Conservation (phyloP, 2,329 filamentous ascomycete genomes). For the Colletotrichum zoysiae region DNA sequence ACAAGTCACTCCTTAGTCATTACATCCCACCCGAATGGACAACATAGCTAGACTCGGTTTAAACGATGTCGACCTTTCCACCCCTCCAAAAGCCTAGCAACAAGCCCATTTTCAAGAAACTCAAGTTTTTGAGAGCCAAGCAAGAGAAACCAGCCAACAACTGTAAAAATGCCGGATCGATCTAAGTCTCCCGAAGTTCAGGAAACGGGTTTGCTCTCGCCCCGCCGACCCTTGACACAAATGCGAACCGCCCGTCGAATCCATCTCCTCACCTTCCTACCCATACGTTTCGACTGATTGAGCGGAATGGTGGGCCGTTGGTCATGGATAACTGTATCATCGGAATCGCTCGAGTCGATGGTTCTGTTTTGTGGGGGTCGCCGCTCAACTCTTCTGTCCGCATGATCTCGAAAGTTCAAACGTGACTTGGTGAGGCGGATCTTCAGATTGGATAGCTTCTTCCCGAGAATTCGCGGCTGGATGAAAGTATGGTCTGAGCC, state of each 20-base stretch:
- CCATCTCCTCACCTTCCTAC: slow-evolving; percentile 27
- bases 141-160: slow-evolving; percentile 31
- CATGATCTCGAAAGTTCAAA: slow-evolving; percentile 27
- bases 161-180: not conserved
- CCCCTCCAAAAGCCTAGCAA: not conserved
- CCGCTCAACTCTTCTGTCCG: not conserved
- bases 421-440: slow-evolving; percentile 37
- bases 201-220: not conserved
- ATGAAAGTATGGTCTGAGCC: slow-evolving; percentile 29
- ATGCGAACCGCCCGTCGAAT: slow-evolving; percentile 24
- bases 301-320: not conserved
- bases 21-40: slow-evolving; percentile 7
- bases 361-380: no score
- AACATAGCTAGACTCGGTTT: not conserved
- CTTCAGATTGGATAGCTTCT: slow-evolving; percentile 41
- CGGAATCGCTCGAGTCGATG: slow-evolving; percentile 5
- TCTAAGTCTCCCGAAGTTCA: not conserved
- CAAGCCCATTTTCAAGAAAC: slow-evolving; percentile 27
- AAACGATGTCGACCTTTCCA: not conserved
- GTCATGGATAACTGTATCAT: not conserved
- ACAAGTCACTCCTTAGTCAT: slow-evolving; percentile 1
- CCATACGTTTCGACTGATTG: slow-evolving; percentile 13
- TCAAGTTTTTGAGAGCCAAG: slow-evolving; percentile 30
- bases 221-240: slow-evolving; percentile 10
- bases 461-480: slow-evolving; percentile 29